These are phyloP conservation scores for Boeremia exigua DNA, from an alignment of 2,329 filamentous ascomycete species.

Conservation along the genomic window DNA sequence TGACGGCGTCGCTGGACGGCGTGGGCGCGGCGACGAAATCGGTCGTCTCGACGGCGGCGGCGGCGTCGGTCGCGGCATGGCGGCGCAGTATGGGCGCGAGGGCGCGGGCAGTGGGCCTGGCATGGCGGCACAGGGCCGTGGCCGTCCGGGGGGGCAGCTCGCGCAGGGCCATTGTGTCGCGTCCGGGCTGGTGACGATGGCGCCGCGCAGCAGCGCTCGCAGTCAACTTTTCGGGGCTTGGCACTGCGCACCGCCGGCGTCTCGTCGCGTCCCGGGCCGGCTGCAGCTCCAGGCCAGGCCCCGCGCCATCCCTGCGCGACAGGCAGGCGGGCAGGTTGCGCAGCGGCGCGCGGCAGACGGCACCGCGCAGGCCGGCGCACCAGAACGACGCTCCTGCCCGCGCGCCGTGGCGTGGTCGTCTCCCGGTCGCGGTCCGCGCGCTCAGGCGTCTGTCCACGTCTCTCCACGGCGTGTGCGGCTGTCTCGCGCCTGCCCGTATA, in stretches of 20 bases:
- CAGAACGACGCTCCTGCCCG: neutral
- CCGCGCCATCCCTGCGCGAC: too few relatives aligned
- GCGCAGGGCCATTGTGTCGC: slow-evolving; percentile 45
- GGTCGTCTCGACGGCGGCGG: slow-evolving; percentile 55
- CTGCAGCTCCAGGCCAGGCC: too few relatives aligned
- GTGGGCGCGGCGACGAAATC: slow-evolving; percentile 53
- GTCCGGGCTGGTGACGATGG: slow-evolving; percentile 7
- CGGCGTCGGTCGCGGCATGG: slow-evolving; percentile 55
- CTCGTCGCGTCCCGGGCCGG: too few relatives aligned
- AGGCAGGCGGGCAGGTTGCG: too few relatives aligned
- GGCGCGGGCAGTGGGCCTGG: slow-evolving; percentile 30
- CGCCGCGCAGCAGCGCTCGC: slow-evolving; percentile 4
- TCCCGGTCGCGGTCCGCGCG: neutral
- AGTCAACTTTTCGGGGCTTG: slow-evolving; percentile 22
- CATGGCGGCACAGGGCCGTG: slow-evolving; percentile 31
- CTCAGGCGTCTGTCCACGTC: neutral
- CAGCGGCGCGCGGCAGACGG: too few relatives aligned
- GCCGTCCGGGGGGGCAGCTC: slow-evolving; percentile 43
- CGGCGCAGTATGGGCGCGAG: slow-evolving; percentile 45
- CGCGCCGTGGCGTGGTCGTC: slow-evolving; percentile 14
- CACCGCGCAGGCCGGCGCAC: too few relatives aligned
- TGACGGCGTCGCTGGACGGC: slow-evolving; percentile 50
- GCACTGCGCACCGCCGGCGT: neutral
- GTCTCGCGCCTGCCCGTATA: neutral
- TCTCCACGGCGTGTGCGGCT: neutral